These are phyloP conservation scores for Bacidia gigantensis DNA, from an alignment of 495 filamentous ascomycete genomes.

Conservation along the genomic window DNA sequence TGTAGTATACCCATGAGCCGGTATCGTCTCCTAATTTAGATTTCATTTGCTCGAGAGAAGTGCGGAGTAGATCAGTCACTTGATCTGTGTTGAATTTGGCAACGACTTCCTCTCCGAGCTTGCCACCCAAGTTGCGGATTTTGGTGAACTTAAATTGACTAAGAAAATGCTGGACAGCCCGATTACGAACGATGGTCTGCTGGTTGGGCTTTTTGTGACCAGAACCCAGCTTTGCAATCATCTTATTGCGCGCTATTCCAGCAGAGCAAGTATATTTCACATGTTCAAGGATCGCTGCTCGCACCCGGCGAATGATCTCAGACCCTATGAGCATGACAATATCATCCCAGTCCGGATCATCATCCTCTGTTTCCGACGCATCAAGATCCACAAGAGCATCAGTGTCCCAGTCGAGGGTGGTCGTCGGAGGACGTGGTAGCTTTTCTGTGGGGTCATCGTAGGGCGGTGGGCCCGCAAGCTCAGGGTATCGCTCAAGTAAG, in stretches of 20 bases:
- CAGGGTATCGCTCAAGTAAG: constrained; percentile 65
- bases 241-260: constrained; percentile 81
- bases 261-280: constrained; percentile 83
- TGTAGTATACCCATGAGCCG: constrained; percentile 75
- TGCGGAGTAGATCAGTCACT: constrained; percentile 58
- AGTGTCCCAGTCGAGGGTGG: constrained; percentile 65
- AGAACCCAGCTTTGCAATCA: constrained; percentile 87
- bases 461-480: constrained; percentile 46
- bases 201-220: constrained; percentile 84
- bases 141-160: constrained; percentile 85
- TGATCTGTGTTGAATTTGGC: constrained; percentile 65
- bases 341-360: constrained; percentile 94
- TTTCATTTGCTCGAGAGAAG: constrained; percentile 67
- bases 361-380: constrained; percentile 54
- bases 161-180: constrained; percentile 70
- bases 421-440: constrained; percentile 60
- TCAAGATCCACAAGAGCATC: constrained; percentile 70
- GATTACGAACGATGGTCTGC: constrained; percentile 79
- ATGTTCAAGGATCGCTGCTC: constrained; percentile 47
- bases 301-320: constrained; percentile 71
- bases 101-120: constrained; percentile 75
- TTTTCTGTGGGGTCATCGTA: constrained; percentile 58
- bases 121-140: constrained; percentile 91
- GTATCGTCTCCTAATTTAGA: constrained; percentile 72
- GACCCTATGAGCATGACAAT: constrained; percentile 72